These are phyloP conservation scores for Lipomyces mesembrius DNA, from an alignment of 805 yeast species.

Conservation along the genomic window DNA sequence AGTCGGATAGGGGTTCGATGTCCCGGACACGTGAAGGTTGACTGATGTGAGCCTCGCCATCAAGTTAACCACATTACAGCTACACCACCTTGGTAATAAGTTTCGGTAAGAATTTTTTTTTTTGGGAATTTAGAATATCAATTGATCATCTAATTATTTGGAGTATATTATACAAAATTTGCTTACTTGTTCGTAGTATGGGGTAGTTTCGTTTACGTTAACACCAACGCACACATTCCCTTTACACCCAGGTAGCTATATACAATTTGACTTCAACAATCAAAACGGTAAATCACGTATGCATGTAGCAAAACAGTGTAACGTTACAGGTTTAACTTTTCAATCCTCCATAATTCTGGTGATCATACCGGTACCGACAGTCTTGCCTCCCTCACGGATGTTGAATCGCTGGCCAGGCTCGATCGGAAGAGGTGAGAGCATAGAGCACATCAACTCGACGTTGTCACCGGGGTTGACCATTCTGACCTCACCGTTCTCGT, in stretches of 20 bases:
- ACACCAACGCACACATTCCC: not conserved
- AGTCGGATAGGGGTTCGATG: not conserved
- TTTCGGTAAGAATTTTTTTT: too few relatives aligned
- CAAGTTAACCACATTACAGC: too few relatives aligned
- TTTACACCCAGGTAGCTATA: not conserved
- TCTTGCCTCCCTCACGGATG: constrained; percentile 99
- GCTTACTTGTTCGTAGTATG: not conserved
- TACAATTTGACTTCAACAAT: not conserved
- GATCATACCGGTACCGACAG: constrained; percentile 98
- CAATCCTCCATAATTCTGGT: constrained; percentile 80
- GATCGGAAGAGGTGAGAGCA: constrained; percentile 87
- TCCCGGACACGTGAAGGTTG: not conserved
- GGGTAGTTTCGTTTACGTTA: not conserved
- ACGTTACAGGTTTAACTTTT: not conserved
- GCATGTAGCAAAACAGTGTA: not conserved
- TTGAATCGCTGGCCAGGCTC: constrained; percentile 98
- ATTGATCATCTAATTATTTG: not conserved
- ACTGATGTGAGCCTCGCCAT: too few relatives aligned
- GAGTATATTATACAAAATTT: not conserved
- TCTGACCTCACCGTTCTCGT: constrained; percentile 30
- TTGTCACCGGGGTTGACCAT: constrained; percentile 97
- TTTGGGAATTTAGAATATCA: not conserved
- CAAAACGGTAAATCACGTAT: not conserved
- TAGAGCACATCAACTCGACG: constrained; percentile 90
- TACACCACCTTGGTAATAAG: too few relatives aligned